A percentile compares a stretch with the other conserved stretches of the same genome.
Conservation (phyloP, 805 yeast genomes). For the Barnettozyma sucrosica region DNA sequence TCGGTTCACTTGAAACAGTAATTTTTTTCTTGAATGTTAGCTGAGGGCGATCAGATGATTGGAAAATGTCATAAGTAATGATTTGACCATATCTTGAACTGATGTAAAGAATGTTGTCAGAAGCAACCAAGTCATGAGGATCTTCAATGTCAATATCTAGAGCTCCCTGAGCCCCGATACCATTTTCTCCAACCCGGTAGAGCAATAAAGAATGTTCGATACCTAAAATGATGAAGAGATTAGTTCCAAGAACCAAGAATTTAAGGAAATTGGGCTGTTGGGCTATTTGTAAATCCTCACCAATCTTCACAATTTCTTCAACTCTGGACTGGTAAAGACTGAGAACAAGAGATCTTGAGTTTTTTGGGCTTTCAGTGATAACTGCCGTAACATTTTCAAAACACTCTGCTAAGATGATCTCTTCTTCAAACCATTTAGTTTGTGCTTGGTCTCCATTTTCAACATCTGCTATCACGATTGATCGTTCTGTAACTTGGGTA, state of each 20-base stretch:
- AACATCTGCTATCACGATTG: conserved; percentile 20
- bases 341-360: not conserved
- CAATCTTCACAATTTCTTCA: conserved; percentile 6
- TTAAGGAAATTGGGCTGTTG: conserved; percentile 17
- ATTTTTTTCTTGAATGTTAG: not conserved
- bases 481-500: conserved; percentile 22
- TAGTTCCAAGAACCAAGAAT: conserved; percentile 8
- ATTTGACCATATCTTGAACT: conserved; percentile 22
- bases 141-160: conserved; percentile 3
- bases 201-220: not conserved
- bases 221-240: conserved; percentile 12
- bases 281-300: not conserved
- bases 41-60: not conserved
- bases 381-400: conserved; percentile 12
- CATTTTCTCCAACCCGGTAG: conserved; percentile 3
- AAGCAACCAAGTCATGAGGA: conserved; percentile 20
- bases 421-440: conserved; percentile 6
- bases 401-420: conserved; percentile 17
- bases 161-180: not conserved
- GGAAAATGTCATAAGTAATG: conserved; percentile 4
- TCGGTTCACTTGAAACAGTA: conserved; percentile 15
- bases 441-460: conserved; percentile 6
- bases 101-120: conserved; percentile 12
- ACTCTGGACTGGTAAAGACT: conserved; percentile 3
- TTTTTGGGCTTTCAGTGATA: conserved; percentile 6